Percentiles rank a stretch among this genome's conserved stretches.
These are phyloP conservation scores for Eudorina sp. DNA, from an alignment of 139 green algal species.

Conservation along the genomic window DNA sequence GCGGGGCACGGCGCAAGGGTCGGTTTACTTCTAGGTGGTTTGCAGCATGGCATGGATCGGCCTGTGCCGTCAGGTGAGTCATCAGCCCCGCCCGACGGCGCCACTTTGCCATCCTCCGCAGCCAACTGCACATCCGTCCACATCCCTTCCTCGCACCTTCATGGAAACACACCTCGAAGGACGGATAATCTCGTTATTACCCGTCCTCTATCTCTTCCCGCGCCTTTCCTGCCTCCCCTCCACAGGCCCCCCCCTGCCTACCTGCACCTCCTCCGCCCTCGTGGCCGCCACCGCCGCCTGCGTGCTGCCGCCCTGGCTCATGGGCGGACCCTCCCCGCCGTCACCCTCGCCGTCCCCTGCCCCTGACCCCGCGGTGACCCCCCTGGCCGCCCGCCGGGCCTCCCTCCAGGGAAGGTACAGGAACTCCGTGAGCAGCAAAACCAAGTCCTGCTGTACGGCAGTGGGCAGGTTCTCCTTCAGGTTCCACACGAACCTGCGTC, in stretches of 20 bases:
- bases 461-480: conserved; percentile 83
- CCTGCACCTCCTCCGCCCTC: conserved; percentile 70
- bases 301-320: conserved; percentile 55
- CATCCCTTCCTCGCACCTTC: too few relatives aligned
- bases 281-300: conserved; percentile 65
- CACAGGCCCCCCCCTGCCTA: conserved; percentile 28
- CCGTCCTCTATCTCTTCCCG: too few relatives aligned
- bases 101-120: too few relatives aligned
- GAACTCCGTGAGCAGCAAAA: conserved; percentile 86
- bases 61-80: too few relatives aligned
- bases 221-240: background rate
- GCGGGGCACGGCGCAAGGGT: too few relatives aligned
- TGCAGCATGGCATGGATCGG: too few relatives aligned
- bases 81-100: too few relatives aligned
- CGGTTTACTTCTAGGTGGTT: too few relatives aligned
- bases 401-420: conserved; percentile 90
- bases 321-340: background rate
- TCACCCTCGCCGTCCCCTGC: conserved; percentile 6
- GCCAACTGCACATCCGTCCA: too few relatives aligned
- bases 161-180: too few relatives aligned
- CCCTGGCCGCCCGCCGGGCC: conserved; percentile 45
- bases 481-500: conserved; percentile 70
- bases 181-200: too few relatives aligned
- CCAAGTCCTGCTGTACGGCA: conserved; percentile 75
- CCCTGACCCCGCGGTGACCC: background rate